Evolutionary conservation across 2,329 filamentous ascomycete genomes (phyloP).

Genomic region (Penicillium sp.): DNA sequence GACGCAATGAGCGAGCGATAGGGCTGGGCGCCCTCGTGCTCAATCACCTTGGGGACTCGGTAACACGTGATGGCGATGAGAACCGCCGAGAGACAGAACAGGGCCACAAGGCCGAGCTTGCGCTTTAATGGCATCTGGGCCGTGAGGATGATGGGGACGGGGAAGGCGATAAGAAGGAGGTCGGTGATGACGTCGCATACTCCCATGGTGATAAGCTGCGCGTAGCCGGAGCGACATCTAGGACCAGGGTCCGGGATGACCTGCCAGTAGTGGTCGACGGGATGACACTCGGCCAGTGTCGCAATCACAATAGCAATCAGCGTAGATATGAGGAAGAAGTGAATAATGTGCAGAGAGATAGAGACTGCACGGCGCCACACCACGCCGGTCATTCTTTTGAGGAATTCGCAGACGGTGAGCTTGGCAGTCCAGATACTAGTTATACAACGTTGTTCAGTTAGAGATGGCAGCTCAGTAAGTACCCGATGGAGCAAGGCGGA

Average conservation of each 20-base stretch:
- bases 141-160: conserved; percentile 79
- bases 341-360: conserved; percentile 66
- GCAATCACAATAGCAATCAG: conserved; percentile 78
- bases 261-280: conserved; percentile 73
- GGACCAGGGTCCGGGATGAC: conserved; percentile 81
- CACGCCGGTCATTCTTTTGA: conserved; percentile 76
- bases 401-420: conserved; percentile 83
- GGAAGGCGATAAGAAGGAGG: conserved; percentile 79
- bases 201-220: conserved; percentile 87
- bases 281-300: conserved; percentile 77
- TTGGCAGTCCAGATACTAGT: conserved; percentile 87
- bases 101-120: conserved; percentile 71
- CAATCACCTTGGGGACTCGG: conserved; percentile 75
- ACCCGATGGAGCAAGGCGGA: neutral
- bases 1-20: conserved; percentile 86
- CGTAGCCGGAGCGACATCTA: conserved; percentile 80
- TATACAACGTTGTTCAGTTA: conserved; percentile 13
- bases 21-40: conserved; percentile 70
- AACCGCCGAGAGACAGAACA: conserved; percentile 81
- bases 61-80: conserved; percentile 78
- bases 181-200: conserved; percentile 85
- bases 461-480: too few relatives aligned
- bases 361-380: conserved; percentile 80
- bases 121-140: conserved; percentile 73
- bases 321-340: conserved; percentile 71